phyloP scores from a whole-genome alignment of 148 eudicot genomes.

The Nepenthes mirabilis region DNA sequence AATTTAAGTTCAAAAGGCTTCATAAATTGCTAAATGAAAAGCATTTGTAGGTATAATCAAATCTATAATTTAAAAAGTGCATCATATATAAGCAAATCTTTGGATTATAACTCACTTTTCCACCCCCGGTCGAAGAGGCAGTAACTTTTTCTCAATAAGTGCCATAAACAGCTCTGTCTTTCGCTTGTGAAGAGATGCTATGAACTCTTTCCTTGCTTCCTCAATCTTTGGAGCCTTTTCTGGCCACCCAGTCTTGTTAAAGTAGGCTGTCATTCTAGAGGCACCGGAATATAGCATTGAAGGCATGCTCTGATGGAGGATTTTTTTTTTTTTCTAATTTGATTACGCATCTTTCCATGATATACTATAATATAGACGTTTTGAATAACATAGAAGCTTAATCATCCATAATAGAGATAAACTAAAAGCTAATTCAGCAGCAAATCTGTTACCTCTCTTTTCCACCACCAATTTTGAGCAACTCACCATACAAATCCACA shows the following conservation, averaged over 20 bases:
- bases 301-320: too few species aligned
- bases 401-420: too few species aligned
- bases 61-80: neutral
- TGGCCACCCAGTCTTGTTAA: constrained; percentile 85
- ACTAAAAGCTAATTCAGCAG: neutral
- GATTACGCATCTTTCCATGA: neutral
- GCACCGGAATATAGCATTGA: neutral
- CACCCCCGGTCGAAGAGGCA: constrained; percentile 98
- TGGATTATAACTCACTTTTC: constrained; percentile 58
- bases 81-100: constrained; percentile 1
- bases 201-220: constrained; percentile 73
- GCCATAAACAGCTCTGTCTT: constrained; percentile 93
- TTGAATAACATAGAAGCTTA: too few species aligned
- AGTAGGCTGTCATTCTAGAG: constrained; percentile 95
- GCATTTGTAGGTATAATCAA: neutral
- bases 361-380: too few species aligned
- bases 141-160: constrained; percentile 80
- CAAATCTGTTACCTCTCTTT: constrained; percentile 61
- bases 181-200: constrained; percentile 88
- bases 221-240: constrained; percentile 80
- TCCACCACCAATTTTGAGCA: constrained; percentile 98
- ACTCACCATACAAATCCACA: constrained; percentile 92
- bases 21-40: too few species aligned
- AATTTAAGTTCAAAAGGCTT: too few species aligned
- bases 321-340: too few species aligned